These are phyloP conservation scores for Phellinidium pouzarii DNA, from an alignment of 1,284 basidiomycete species.

Conservation along the genomic window DNA sequence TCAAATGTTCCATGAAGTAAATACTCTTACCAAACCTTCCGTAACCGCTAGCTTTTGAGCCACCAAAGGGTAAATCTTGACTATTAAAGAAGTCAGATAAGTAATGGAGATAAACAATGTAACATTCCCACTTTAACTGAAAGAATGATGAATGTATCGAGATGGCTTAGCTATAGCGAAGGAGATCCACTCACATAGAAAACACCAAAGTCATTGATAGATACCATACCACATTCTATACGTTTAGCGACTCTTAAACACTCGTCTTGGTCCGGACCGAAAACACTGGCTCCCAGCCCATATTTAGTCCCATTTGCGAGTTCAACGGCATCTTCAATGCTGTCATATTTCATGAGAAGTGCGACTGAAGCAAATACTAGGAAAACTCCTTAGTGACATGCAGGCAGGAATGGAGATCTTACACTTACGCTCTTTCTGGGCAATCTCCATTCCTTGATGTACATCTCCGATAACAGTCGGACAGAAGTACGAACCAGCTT, in stretches of 20 bases:
- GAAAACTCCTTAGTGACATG: slow-evolving; percentile 18
- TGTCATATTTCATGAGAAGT: slow-evolving; percentile 75
- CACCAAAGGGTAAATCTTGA: slow-evolving; percentile 93
- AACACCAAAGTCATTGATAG: slow-evolving; percentile 91
- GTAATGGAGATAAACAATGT: slow-evolving; percentile 8
- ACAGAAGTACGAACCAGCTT: slow-evolving; percentile 73
- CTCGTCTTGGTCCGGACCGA: slow-evolving; percentile 72
- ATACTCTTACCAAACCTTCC: slow-evolving; percentile 71
- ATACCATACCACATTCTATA: slow-evolving; percentile 93
- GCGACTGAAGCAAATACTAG: slow-evolving; percentile 88
- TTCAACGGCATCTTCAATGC: slow-evolving; percentile 73
- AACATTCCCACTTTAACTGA: slow-evolving; percentile 52
- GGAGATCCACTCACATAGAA: slow-evolving; percentile 65
- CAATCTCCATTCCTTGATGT: slow-evolving; percentile 66
- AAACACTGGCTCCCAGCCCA: slow-evolving; percentile 95
- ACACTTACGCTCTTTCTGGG: slow-evolving; percentile 69
- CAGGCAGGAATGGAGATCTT: not conserved
- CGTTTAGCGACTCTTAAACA: slow-evolving; percentile 73
- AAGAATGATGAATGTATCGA: slow-evolving; percentile 1
- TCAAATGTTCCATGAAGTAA: not conserved
- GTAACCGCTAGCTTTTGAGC: slow-evolving; percentile 83
- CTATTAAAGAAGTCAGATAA: slow-evolving; percentile 34
- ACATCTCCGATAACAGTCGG: slow-evolving; percentile 87
- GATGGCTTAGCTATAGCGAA: slow-evolving; percentile 1
- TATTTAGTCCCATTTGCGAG: slow-evolving; percentile 85